Base-by-base conservation (phyloP, 2,329 filamentous ascomycete species). In the Tolypocladium sp. region DNA sequence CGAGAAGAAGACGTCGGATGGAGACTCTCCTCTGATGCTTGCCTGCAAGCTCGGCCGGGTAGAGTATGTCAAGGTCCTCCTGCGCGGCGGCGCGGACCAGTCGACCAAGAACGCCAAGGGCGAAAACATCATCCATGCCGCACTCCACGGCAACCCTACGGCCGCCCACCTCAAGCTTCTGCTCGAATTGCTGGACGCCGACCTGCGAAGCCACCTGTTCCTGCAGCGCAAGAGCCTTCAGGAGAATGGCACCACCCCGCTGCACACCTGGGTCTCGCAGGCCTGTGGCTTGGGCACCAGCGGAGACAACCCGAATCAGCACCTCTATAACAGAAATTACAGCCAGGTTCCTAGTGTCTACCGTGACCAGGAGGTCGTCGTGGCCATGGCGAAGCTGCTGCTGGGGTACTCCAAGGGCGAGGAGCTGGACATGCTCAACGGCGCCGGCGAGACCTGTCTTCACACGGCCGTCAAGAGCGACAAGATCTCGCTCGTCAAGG, bases 31-130 rank as follows among this genome's bases (percentile, higher is more conserved):
- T 2, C 77, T 95, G 1, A 80, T 86, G 59, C 69, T 90, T 12
- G 89, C 90, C 2, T 87, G 86, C 62, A 73, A 77, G 2, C 73
- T 83, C 3, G 79, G 82, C 13, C 79, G 81, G 25, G 65, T 79
- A 20, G 74, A 83, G 2, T 80, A 82, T 25, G 81, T 82, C 20
- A 82, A 83, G 65, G 75, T 84, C 0, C 78, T 96, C 41, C 78
- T 93, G 56, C 75, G 80, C 1, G 83, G 82, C 33, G 89, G 88
- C 3, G 89, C 89, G 2, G 84, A 94, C 67, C 86, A 90, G 67
- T 82, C 83, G 1, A 75, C 75, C 40, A 85, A 85, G 30, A 86
- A 90, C 67, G 73, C 73, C 12, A 68, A 74, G 3, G 84, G 84
- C 13, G 79, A 83, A 63, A 95, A 93, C 65, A 74, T 93, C 20